These are phyloP conservation scores for Lactarius tabidus DNA, from an alignment of 768 basidiomycete species.

Conservation along the genomic window DNA sequence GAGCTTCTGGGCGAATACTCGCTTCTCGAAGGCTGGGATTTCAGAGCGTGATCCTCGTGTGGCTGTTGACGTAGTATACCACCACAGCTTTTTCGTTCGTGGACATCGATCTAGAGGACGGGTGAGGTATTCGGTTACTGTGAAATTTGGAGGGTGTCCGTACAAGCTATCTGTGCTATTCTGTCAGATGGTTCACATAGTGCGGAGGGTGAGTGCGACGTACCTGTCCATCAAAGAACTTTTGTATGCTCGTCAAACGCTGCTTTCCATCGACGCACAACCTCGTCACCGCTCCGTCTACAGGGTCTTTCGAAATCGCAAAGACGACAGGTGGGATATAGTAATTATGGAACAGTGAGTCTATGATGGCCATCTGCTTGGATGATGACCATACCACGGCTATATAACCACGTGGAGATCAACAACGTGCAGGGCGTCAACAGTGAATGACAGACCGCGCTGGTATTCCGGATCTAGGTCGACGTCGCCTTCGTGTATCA, in stretches of 20 bases:
- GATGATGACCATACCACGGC: constrained; percentile 76
- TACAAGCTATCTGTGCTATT: constrained; percentile 49
- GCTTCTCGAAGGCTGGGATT: constrained; percentile 51
- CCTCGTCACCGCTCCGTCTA: constrained; percentile 40
- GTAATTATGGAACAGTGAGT: constrained; percentile 74
- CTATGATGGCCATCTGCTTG: constrained; percentile 72
- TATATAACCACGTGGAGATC: constrained; percentile 28
- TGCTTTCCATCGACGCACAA: constrained; percentile 81
- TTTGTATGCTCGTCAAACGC: constrained; percentile 65
- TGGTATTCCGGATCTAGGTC: constrained; percentile 72
- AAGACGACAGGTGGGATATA: constrained; percentile 83
- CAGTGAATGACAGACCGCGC: constrained; percentile 45
- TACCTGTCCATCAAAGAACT: constrained; percentile 72
- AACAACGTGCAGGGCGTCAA: not conserved
- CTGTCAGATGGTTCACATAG: not conserved
- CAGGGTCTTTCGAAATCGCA: constrained; percentile 34
- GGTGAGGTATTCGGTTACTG: not conserved
- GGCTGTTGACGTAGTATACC: constrained; percentile 51
- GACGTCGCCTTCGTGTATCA: constrained; percentile 65
- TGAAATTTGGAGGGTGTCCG: constrained; percentile 28
- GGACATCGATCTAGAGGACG: constrained; percentile 48
- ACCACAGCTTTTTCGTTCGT: constrained; percentile 56
- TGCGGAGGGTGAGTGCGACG: not conserved
- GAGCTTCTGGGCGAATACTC: constrained; percentile 47
- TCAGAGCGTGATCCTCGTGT: constrained; percentile 43